A percentile compares a stretch with the other conserved stretches of the same genome.
Evolutionary conservation across 2,329 filamentous ascomycete genomes (phyloP).

Genomic region (Aspergillus ustus): DNA sequence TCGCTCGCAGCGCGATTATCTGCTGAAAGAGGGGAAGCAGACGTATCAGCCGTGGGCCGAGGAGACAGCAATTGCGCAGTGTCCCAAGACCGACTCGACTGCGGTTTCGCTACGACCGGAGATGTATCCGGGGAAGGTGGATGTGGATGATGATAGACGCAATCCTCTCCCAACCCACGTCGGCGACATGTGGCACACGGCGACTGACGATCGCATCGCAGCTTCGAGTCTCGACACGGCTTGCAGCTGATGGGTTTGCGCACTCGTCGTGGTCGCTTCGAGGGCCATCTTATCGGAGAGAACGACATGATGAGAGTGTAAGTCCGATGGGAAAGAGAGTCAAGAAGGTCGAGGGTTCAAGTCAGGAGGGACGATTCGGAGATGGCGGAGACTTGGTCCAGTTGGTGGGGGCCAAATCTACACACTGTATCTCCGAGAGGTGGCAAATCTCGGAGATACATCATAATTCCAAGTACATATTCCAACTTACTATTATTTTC

Average conservation of each 20-base stretch:
- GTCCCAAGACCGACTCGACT: background rate
- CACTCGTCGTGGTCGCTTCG: background rate
- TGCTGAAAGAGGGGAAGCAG: background rate
- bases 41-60: background rate
- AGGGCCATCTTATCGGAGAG: too few relatives aligned
- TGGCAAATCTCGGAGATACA: too few relatives aligned
- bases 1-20: background rate
- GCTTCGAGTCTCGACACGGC: conserved; percentile 2
- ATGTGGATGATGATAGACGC: background rate
- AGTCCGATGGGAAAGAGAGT: too few relatives aligned
- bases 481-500: too few relatives aligned
- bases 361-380: too few relatives aligned
- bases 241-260: background rate
- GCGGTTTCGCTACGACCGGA: background rate
- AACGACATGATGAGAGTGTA: too few relatives aligned
- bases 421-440: too few relatives aligned
- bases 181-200: conserved; percentile 1
- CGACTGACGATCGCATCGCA: conserved; percentile 8
- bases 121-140: too few relatives aligned
- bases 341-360: too few relatives aligned
- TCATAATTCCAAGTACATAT: too few relatives aligned
- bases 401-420: too few relatives aligned
- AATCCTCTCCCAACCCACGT: background rate
- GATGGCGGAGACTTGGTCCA: too few relatives aligned
- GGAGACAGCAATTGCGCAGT: background rate